Conservation (phyloP, 2,329 filamentous ascomycete species). For the Graphilbum sp. region DNA sequence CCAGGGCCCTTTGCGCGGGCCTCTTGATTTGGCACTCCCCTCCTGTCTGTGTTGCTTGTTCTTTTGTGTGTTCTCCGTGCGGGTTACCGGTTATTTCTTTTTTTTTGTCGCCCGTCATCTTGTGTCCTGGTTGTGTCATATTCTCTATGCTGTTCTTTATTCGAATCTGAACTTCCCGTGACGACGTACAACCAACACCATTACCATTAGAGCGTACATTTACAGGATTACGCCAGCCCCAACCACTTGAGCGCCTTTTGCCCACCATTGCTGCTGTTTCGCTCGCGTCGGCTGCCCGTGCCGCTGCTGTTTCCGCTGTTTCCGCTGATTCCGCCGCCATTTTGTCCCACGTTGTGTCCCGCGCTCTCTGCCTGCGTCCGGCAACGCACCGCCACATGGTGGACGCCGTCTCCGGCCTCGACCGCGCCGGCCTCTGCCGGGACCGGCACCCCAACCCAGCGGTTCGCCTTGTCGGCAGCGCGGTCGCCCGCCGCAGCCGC, state of each 20-base stretch:
- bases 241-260: conserved; percentile 38
- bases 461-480: too few relatives aligned
- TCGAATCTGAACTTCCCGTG: too few relatives aligned
- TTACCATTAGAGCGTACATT: too few relatives aligned
- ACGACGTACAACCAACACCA: too few relatives aligned
- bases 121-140: too few relatives aligned
- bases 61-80: neutral
- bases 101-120: neutral
- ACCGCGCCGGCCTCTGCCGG: conserved; percentile 6
- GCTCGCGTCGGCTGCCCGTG: conserved; percentile 6
- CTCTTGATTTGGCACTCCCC: too few relatives aligned
- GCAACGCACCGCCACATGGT: neutral
- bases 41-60: neutral
- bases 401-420: conserved; percentile 2
- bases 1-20: too few relatives aligned
- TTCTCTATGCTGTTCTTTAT: too few relatives aligned
- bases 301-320: conserved; percentile 2
- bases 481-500: too few relatives aligned
- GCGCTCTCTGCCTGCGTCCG: neutral
- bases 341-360: neutral
- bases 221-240: conserved; percentile 26
- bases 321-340: neutral
- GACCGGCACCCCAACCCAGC: neutral
- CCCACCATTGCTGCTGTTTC: conserved; percentile 1
- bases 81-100: neutral